Evolutionary conservation across 2,329 filamentous ascomycete species (phyloP).

Genomic region (Byssochlamys sp.): DNA sequence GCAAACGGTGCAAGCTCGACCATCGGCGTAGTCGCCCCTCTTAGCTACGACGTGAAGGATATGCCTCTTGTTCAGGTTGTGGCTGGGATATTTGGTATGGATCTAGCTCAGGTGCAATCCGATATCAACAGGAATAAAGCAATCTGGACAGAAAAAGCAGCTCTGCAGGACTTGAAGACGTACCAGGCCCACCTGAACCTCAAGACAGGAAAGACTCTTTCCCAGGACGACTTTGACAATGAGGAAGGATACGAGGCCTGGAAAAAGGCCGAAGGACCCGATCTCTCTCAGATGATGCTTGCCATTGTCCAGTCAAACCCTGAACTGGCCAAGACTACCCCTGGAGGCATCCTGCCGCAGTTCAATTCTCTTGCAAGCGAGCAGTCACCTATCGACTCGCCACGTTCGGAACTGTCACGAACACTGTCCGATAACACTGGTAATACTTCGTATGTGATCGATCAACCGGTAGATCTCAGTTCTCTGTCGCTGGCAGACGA

Average conservation of each 20-base stretch:
- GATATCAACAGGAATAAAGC: slow-evolving; percentile 76
- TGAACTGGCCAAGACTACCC: slow-evolving; percentile 68
- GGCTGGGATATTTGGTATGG: slow-evolving; percentile 72
- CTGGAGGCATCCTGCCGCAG: slow-evolving; percentile 49
- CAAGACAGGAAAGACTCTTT: slow-evolving; percentile 65
- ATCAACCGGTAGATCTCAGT: slow-evolving; percentile 53
- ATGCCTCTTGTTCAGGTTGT: slow-evolving; percentile 90
- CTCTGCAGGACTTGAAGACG: slow-evolving; percentile 79
- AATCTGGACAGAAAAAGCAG: slow-evolving; percentile 83
- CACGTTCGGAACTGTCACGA: slow-evolving; percentile 39
- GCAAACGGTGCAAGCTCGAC: slow-evolving; percentile 50
- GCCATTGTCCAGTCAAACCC: slow-evolving; percentile 80
- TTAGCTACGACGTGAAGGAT: slow-evolving; percentile 89
- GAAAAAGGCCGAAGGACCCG: slow-evolving; percentile 80
- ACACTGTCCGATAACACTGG: slow-evolving; percentile 37
- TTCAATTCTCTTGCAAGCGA: slow-evolving; percentile 38
- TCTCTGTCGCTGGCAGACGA: slow-evolving; percentile 48
- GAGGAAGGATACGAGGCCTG: slow-evolving; percentile 81
- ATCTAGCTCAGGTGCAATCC: slow-evolving; percentile 67
- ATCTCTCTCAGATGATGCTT: slow-evolving; percentile 86
- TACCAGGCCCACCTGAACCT: slow-evolving; percentile 85
- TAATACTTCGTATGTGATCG: slow-evolving; percentile 48
- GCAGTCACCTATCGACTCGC: slow-evolving; percentile 25
- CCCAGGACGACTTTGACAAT: slow-evolving; percentile 76
- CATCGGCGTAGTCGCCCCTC: slow-evolving; percentile 70